phyloP scores from a whole-genome alignment of 495 filamentous ascomycete genomes.

The Aspergillus sclerotioniger region DNA sequence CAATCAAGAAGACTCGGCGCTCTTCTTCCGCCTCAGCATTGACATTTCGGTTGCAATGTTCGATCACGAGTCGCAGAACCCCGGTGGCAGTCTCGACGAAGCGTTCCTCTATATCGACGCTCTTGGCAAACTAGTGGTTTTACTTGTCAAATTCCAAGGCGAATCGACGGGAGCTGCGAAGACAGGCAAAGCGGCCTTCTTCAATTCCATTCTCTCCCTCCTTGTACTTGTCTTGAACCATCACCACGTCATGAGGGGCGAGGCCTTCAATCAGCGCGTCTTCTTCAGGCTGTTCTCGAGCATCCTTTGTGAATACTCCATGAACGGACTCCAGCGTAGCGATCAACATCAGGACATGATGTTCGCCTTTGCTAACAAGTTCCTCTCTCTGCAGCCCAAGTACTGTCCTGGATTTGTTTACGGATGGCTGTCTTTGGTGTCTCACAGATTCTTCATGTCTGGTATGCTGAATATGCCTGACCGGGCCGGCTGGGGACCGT shows the following conservation, averaged over 20 bases:
- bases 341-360: slow-evolving; percentile 67
- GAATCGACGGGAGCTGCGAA: slow-evolving; percentile 58
- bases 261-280: slow-evolving; percentile 80
- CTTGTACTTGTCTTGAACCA: slow-evolving; percentile 79
- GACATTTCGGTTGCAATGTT: slow-evolving; percentile 74
- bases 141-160: slow-evolving; percentile 68
- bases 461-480: slow-evolving; percentile 67
- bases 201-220: slow-evolving; percentile 72
- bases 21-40: slow-evolving; percentile 80
- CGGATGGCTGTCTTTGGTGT: slow-evolving; percentile 76
- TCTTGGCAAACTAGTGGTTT: slow-evolving; percentile 78
- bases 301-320: slow-evolving; percentile 68
- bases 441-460: slow-evolving; percentile 86
- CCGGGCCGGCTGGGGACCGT: slow-evolving; percentile 70
- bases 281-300: slow-evolving; percentile 91
- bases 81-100: slow-evolving; percentile 61
- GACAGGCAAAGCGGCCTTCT: slow-evolving; percentile 59
- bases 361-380: slow-evolving; percentile 68
- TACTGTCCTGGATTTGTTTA: slow-evolving; percentile 80
- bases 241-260: slow-evolving; percentile 77
- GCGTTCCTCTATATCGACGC: slow-evolving; percentile 77
- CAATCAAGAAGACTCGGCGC: slow-evolving; percentile 66
- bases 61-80: slow-evolving; percentile 61
- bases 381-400: slow-evolving; percentile 71
- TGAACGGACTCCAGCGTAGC: slow-evolving; percentile 43